Percentiles rank a stretch among this genome's conserved stretches.
Conservation (phyloP, 2,329 filamentous ascomycete species). For the Sarocladium oryzae region DNA sequence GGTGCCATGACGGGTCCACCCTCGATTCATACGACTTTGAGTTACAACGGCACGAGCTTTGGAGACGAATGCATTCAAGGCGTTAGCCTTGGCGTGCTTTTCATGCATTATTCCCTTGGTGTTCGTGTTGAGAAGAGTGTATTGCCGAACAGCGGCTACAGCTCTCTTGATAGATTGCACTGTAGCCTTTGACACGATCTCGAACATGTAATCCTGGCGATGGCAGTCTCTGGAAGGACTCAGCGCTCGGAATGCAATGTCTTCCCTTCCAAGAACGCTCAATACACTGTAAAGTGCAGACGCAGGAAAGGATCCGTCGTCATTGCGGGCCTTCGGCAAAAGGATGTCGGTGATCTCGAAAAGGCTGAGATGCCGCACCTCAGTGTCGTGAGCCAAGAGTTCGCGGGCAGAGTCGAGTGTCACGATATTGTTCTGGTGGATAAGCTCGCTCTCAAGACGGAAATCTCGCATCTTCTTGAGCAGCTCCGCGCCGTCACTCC, state of each 20-base stretch:
- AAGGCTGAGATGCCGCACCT: conserved; percentile 41
- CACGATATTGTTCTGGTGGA: conserved; percentile 42
- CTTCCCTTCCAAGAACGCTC: conserved; percentile 52
- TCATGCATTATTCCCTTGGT: background rate
- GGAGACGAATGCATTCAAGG: conserved; percentile 38
- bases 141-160: conserved; percentile 25
- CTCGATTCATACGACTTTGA: conserved; percentile 40
- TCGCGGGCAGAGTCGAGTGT: conserved; percentile 40
- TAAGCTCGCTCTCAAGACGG: conserved; percentile 29
- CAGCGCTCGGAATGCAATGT: conserved; percentile 51
- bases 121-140: conserved; percentile 11
- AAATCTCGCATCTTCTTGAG: conserved; percentile 44
- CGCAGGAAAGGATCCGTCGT: conserved; percentile 32
- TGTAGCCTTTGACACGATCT: conserved; percentile 38
- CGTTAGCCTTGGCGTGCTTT: conserved; percentile 12
- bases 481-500: conserved; percentile 34
- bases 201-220: conserved; percentile 51
- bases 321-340: conserved; percentile 29
- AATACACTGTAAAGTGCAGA: conserved; percentile 64
- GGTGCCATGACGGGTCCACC: conserved; percentile 45
- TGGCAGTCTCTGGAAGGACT: conserved; percentile 39
- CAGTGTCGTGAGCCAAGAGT: conserved; percentile 29
- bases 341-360: conserved; percentile 43
- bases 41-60: conserved; percentile 46
- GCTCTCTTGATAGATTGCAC: conserved; percentile 24